Evolutionary conservation across 495 filamentous ascomycete species (phyloP), one percentile per base, ranked within the genome.

Genomic region (Neurospora sp.): DNA sequence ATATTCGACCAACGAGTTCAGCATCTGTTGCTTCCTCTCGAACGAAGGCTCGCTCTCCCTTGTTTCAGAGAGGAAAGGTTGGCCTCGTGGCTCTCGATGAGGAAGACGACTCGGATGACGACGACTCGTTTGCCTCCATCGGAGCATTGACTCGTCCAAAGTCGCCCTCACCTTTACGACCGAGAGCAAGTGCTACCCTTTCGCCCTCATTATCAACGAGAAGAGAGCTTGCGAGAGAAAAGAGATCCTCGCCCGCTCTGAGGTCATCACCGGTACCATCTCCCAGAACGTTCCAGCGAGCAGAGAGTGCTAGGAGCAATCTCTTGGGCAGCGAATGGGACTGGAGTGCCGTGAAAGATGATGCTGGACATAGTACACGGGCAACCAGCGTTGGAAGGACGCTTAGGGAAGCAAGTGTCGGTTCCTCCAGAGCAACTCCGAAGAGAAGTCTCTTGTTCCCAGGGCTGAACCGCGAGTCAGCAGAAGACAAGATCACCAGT

Each of bases 381-480:
- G 54, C 54, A 35, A 9, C 54, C 54, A 35, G 54, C 3, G 27
- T 35, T 66, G 54, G 31, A 6, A 66, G 54, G 3, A 35, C 54
- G 14, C 6, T 35, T 35, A 37, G 54, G 14, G 54, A 66, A 66
- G 7, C 23, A 35, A 35, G 54, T 66, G 27, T 35, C 1, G 2
- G 54, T 1, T 66, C 27, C 12, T 66, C 54, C 3, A 66, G 27
- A 37, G 27, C 23, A 18, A 37, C 27, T 66, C 3, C 27, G 0
- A 66, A 66, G 14, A 66, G 27, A 18, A 66, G 54, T 35, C 54
- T 35, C 14, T 66, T 66, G 54, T 66, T 66, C 7, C 54, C 27
- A 9, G 27, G 54, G 18, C 54, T 35, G 3, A 18, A 9, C 54
- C 78, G 72, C 41, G 79, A 78, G 31, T 74, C 82, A 35, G 79